Conservation (phyloP, 2,329 filamentous ascomycete species). For the Fusarium beomiforme region DNA sequence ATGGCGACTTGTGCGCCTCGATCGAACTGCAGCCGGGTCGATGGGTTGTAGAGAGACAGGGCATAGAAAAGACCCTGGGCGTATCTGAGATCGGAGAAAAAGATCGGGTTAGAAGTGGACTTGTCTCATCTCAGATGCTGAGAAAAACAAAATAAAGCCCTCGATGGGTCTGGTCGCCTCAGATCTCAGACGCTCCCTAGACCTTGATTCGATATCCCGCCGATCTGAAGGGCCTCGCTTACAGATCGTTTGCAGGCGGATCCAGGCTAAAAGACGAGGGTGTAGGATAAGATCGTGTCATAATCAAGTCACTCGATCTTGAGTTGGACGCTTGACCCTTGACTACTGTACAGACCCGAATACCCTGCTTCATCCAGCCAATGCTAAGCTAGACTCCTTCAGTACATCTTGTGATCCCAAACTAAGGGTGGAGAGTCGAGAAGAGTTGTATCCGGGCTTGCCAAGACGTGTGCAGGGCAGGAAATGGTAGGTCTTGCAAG, state of each 20-base stretch:
- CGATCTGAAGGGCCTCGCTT: neutral
- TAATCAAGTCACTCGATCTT: neutral
- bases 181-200: neutral
- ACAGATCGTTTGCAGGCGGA: neutral
- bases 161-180: neutral
- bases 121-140: constrained; percentile 5
- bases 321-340: neutral
- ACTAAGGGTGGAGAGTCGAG: neutral
- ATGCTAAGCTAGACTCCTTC: neutral
- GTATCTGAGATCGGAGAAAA: constrained; percentile 24
- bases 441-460: neutral
- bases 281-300: neutral
- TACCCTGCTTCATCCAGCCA: neutral
- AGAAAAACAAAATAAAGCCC: neutral
- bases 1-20: neutral
- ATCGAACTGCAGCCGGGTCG: constrained; percentile 1
- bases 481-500: neutral
- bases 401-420: neutral
- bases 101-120: constrained; percentile 2
- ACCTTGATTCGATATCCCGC: neutral
- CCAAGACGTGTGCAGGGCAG: constrained; percentile 14
- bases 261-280: neutral
- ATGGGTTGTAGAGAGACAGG: neutral
- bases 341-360: neutral
- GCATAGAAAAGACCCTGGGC: neutral